Evolutionary conservation across 139 green algal species (phyloP), one percentile per base, ranked within the genome.

Genomic region (Pleodorina starrii): DNA sequence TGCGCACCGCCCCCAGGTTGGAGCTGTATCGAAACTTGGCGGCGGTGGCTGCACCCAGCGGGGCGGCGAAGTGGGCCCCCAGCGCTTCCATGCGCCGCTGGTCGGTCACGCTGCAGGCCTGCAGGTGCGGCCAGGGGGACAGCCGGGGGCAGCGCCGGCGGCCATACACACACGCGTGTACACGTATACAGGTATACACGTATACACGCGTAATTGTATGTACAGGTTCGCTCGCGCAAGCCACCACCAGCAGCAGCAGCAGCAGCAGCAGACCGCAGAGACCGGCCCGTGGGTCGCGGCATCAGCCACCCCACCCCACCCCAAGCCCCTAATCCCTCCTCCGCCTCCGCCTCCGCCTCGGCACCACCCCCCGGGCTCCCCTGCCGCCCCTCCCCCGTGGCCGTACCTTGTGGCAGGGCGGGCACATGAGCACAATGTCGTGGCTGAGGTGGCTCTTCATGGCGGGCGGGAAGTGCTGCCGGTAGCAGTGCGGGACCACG

Each of bases 351-450:
- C n/a, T n/a, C n/a, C n/a, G n/a, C n/a, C n/a, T n/a, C n/a, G n/a
- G n/a, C n/a, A n/a, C n/a, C n/a, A n/a, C n/a, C n/a, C n/a, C n/a
- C n/a, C n/a, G n/a, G n/a, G n/a, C n/a, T n/a, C n/a, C n/a, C n/a
- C n/a, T n/a, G n/a, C n/a, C n/a, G n/a, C n/a, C n/a, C 63, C 63
- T 73, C 32, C 32, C 19, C n/a, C n/a, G 11, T 48, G 27, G 1
- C 4, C 82, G 0, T 66, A 92, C 90, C 82, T 93, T 76, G 82
- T 93, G 84, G 87, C 94, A 96, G 43, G 88, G 66, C 17, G 93
- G 83, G 90, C 94, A 97, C 54, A 97, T 89, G 71, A 97, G 93
- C 29, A 97, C 93, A 40, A 97, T 92, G 91, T 97, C 95, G 87
- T 97, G 95, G 60, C 60, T 91, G 38, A 96, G 90, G 89, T 97